Base-by-base conservation (phyloP, 2,329 filamentous ascomycete species). In the Fusarium domesticum region DNA sequence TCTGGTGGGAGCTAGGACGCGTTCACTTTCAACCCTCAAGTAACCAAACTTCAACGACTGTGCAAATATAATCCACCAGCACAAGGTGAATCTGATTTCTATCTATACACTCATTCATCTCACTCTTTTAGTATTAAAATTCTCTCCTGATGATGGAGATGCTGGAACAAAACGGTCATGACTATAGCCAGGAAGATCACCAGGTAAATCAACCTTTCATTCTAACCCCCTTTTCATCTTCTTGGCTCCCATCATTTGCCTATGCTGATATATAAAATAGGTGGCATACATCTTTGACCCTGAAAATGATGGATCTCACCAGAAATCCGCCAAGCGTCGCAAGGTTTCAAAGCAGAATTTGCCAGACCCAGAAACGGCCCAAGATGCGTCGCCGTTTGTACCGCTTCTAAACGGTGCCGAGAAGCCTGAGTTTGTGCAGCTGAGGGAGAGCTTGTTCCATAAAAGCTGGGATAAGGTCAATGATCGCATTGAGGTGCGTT, bases 381-480 rank as follows among this genome's bases (percentile, higher is more conserved):
- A 48, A 6, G 41, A 56, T 4, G 41, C 55, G 5, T 57, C 66
- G 2, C 49, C 57, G 3, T 85, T 81, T 46, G 70, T 74, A 16
- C 67, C 74, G 6, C 68, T 85, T 15, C 65, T 86, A 6, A 71
- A 74, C 45, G 80, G 79, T 4, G 60, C 65, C 0, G 83, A 86
- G 64, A 67, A 63, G 35, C 55, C 69, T 2, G 70, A 70, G 23
- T 73, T 70, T 42, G 71, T 77, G 17, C 62, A 63, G 6, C 65
- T 81, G 39, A 76, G 88, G 17, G 73, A 82, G 60, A 66, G 72
- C 35, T 70, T 80, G 3, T 92, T 83, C 63, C 69, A 80, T 39
- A 66, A 74, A 41, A 71, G 80, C 38, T 93, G 89, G 89, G 66
- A 70, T 3, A 67, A 73, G 31, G 78, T 88, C 54, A 78, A 89